Evolutionary conservation across 2,329 filamentous ascomycete genomes (phyloP).

Genomic region (Dendrostoma leiphaemia): DNA sequence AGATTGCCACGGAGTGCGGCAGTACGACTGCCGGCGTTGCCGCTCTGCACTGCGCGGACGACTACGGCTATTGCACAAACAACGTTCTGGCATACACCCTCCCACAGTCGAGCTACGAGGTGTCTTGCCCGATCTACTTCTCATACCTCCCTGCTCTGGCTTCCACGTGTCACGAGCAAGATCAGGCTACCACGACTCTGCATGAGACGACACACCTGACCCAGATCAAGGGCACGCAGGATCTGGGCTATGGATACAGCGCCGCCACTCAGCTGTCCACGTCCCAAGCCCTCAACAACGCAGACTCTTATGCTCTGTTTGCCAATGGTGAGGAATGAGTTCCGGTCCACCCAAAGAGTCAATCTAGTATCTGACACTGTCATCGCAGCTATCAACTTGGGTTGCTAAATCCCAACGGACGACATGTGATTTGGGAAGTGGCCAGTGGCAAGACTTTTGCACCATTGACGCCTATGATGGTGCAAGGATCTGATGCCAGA

Average conservation of each 20-base stretch:
- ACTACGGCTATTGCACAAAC: slow-evolving; percentile 48
- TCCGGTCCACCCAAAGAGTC: too few relatives aligned
- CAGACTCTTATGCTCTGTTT: slow-evolving; percentile 54
- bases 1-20: slow-evolving; percentile 54
- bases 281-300: slow-evolving; percentile 56
- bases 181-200: slow-evolving; percentile 62
- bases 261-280: slow-evolving; percentile 49
- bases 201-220: slow-evolving; percentile 66
- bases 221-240: slow-evolving; percentile 55
- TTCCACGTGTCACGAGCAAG: slow-evolving; percentile 58
- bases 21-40: slow-evolving; percentile 47
- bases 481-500: too few relatives aligned
- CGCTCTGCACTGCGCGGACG: slow-evolving; percentile 58
- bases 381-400: too few relatives aligned
- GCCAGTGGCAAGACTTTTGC: too few relatives aligned
- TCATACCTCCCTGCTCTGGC: slow-evolving; percentile 47
- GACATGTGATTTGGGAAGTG: too few relatives aligned
- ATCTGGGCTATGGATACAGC: slow-evolving; percentile 54
- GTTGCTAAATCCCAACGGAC: too few relatives aligned
- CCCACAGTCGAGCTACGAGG: slow-evolving; percentile 51
- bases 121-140: slow-evolving; percentile 63
- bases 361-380: too few relatives aligned
- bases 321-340: too few relatives aligned
- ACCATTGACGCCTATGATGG: too few relatives aligned
- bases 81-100: slow-evolving; percentile 61